Conservation (phyloP, 495 filamentous ascomycete genomes). For the Acidomyces sp. region DNA sequence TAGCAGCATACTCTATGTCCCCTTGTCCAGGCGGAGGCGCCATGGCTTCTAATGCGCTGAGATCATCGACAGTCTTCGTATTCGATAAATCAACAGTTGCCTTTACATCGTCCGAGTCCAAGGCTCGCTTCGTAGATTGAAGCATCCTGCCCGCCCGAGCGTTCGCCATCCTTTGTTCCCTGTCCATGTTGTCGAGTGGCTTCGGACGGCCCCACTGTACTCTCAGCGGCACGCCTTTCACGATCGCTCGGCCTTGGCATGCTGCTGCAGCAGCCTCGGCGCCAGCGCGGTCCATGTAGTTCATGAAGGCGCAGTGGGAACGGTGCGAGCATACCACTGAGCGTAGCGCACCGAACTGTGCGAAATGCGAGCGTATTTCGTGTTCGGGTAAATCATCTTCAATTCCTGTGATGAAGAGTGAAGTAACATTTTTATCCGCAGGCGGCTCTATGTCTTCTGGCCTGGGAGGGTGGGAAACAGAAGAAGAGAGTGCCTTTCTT, state of each 20-base stretch:
- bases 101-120: conserved; percentile 15
- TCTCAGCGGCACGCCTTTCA: conserved; percentile 69
- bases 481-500: conserved; percentile 51
- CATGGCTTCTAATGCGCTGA: conserved; percentile 40
- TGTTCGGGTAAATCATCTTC: conserved; percentile 94
- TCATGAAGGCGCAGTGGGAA: conserved; percentile 91
- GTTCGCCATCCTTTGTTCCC: conserved; percentile 61
- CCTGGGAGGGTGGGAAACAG: conserved; percentile 61
- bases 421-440: conserved; percentile 68
- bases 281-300: conserved; percentile 66
- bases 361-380: conserved; percentile 79
- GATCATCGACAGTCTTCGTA: conserved; percentile 26
- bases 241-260: conserved; percentile 77
- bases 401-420: conserved; percentile 84
- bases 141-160: conserved; percentile 61
- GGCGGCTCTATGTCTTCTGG: conserved; percentile 77
- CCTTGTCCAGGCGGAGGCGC: conserved; percentile 74
- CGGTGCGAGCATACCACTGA: conserved; percentile 90
- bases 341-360: conserved; percentile 71
- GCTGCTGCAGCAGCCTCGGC: conserved; percentile 75
- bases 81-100: conserved; percentile 17
- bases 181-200: conserved; percentile 77
- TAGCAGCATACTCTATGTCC: conserved; percentile 71
- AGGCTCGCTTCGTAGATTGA: conserved; percentile 32
- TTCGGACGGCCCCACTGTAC: conserved; percentile 88